These are phyloP conservation scores for Hypoxylon fuscum DNA, from an alignment of 495 filamentous ascomycete species.

Conservation along the genomic window DNA sequence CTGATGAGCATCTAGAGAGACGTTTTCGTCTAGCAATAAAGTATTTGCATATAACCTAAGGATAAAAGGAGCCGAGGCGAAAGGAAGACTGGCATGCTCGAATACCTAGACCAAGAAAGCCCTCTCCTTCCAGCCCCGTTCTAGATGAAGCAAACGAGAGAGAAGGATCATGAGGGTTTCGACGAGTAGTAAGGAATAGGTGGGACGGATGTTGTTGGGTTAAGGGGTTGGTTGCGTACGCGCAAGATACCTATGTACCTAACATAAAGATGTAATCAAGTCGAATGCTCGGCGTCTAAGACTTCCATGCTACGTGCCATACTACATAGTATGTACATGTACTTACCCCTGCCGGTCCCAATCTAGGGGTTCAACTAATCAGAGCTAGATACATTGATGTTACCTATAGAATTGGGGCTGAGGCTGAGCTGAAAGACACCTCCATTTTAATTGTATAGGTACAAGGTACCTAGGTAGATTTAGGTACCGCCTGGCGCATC, in stretches of 20 bases:
- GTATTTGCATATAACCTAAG: constrained; percentile 10
- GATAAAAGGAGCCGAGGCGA: constrained; percentile 10
- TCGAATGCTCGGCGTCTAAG: constrained; percentile 14
- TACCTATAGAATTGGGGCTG: background rate
- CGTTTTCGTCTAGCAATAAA: too few relatives aligned
- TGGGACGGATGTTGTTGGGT: background rate
- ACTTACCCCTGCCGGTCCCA: too few relatives aligned
- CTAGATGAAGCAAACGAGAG: constrained; percentile 21
- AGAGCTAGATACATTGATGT: background rate
- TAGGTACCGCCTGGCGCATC: too few relatives aligned
- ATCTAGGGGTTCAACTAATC: too few relatives aligned
- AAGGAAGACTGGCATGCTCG: constrained; percentile 28
- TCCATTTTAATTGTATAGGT: background rate
- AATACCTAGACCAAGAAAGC: constrained; percentile 3
- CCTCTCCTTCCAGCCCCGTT: constrained; percentile 24
- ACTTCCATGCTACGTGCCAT: too few relatives aligned
- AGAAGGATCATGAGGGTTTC: constrained; percentile 18
- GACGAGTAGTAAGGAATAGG: constrained; percentile 6
- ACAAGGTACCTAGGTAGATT: too few relatives aligned
- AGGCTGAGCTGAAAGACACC: constrained; percentile 3
- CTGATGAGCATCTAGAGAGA: constrained; percentile 44
- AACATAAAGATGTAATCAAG: constrained; percentile 12
- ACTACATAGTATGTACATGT: too few relatives aligned
- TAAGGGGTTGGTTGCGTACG: constrained; percentile 7
- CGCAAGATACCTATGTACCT: too few relatives aligned